phyloP scores from a whole-genome alignment of 2,329 filamentous ascomycete species.

The Bipolaris zeicola region DNA sequence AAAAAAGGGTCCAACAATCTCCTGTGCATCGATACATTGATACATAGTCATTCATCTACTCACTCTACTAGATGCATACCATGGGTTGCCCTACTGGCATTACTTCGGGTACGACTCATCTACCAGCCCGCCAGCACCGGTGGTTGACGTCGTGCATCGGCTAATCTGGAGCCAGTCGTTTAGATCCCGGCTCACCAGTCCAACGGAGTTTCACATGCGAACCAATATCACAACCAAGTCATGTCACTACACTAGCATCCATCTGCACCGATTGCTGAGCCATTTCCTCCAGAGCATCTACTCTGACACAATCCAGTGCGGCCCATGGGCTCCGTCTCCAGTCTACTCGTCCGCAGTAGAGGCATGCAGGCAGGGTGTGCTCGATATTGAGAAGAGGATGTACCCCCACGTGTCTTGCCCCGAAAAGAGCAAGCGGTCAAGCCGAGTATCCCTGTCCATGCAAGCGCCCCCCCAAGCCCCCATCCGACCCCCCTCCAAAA shows the following conservation, averaged over 20 bases:
- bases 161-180: conserved; percentile 19
- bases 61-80: not conserved
- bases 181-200: conserved; percentile 19
- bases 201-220: conserved; percentile 24
- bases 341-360: conserved; percentile 5
- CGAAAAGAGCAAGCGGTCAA: conserved; percentile 25
- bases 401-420: conserved; percentile 26
- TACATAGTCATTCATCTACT: too few relatives aligned
- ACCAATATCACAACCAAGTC: not conserved
- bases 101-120: conserved; percentile 19
- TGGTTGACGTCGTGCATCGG: conserved; percentile 21
- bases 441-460: conserved; percentile 21
- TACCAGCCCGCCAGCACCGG: conserved; percentile 7
- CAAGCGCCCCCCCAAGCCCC: conserved; percentile 14
- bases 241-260: not conserved
- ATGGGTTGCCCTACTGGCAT: conserved; percentile 4
- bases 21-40: too few relatives aligned
- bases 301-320: not conserved
- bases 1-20: conserved; percentile 8
- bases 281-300: not conserved
- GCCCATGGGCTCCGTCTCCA: not conserved
- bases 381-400: conserved; percentile 16
- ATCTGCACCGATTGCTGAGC: not conserved
- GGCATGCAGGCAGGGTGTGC: conserved; percentile 10
- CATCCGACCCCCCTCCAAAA: not conserved